Percentiles rank a stretch among this genome's conserved stretches.
phyloP scores from a whole-genome alignment of 148 eudicot genomes.

The Fagopyrum homotropicum region DNA sequence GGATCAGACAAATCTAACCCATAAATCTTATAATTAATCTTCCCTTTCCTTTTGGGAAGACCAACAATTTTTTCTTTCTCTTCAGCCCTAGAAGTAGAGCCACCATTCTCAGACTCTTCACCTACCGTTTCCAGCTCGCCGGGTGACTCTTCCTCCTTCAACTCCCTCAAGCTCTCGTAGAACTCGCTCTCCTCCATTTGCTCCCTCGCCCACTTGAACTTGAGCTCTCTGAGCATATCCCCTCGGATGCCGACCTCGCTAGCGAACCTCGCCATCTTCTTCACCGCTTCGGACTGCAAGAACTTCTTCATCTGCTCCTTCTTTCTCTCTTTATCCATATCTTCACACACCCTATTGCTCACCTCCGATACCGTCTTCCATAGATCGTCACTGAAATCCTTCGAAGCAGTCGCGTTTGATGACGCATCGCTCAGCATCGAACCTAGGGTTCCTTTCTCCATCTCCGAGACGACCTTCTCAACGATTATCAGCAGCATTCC shows the following conservation, averaged over 20 bases:
- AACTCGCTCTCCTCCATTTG: slow-evolving; percentile 76
- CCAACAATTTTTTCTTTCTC: slow-evolving; percentile 25
- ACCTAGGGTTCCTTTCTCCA: slow-evolving; percentile 53
- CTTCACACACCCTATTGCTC: slow-evolving; percentile 48
- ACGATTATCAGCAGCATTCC: slow-evolving; percentile 71
- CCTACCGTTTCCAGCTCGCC: slow-evolving; percentile 1
- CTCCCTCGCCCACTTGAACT: slow-evolving; percentile 94
- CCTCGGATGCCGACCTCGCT: slow-evolving; percentile 87
- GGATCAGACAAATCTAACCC: slow-evolving; percentile 84
- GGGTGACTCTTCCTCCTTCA: slow-evolving; percentile 17
- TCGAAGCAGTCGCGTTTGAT: slow-evolving; percentile 17
- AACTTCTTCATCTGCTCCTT: slow-evolving; percentile 71
- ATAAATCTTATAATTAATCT: slow-evolving; percentile 75
- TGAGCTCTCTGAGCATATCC: slow-evolving; percentile 79
- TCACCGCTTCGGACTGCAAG: slow-evolving; percentile 70
- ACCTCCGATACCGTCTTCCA: slow-evolving; percentile 77
- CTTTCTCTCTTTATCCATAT: slow-evolving; percentile 74
- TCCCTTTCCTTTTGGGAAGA: slow-evolving; percentile 85
- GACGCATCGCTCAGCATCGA: slow-evolving; percentile 22
- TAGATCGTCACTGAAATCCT: slow-evolving; percentile 73
- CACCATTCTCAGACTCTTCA: slow-evolving; percentile 21
- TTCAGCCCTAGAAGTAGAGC: slow-evolving; percentile 19
- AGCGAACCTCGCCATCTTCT: slow-evolving; percentile 69
- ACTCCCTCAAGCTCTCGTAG: slow-evolving; percentile 39
- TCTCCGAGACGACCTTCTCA: slow-evolving; percentile 51